Base-by-base conservation (phyloP, 345 rosid genomes). In the Leavenworthia alabamica region DNA sequence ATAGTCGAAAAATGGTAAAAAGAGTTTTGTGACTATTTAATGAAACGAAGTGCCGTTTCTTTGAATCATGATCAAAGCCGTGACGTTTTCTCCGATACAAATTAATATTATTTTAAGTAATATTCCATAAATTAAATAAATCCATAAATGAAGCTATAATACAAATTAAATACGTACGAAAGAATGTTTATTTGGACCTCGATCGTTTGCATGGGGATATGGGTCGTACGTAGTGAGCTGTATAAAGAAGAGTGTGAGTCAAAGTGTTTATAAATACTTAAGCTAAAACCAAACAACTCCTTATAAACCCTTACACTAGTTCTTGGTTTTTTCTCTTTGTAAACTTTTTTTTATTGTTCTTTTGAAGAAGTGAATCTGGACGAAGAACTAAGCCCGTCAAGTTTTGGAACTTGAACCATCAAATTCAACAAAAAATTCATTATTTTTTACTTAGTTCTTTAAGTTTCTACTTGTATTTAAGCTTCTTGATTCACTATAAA, bases 401-500 rank as follows among this genome's bases (percentile, higher is more conserved):
- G 55, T 78, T 76, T 80, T 75, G 90, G 81, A 82, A 86, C 83
- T 84, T 83, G 96, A 81, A 80, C 80, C 79, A 51, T 51, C 67
- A 62, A 65, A 61, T 77, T 83, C 80, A 81, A 70, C 80, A 66
- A 73, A 14, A 14, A 10, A 8, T 9, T 12, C 11, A 24, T 56
- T 19, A n/a, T 20, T 20, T 20, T 20, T 20, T 20, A 32, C 31
- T 56, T 19, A 37, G 0, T 37, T 39, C 46, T 43, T 60, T 24
- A 0, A 13, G 16, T 45, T 17, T 31, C 26, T 42, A 8, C 26
- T 40, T 71, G 41, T 56, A 56, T 71, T 41, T 48, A 56, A 71
- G 47, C 70, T 63, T 26, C 47, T 63, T 71, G 60, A 32, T 56
- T 56, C 55, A 56, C 4, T 47, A 32, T 3, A 8, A 63, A 64